Conservation (phyloP, 2,329 filamentous ascomycete species). For the Pseudohalonectria lignicola region DNA sequence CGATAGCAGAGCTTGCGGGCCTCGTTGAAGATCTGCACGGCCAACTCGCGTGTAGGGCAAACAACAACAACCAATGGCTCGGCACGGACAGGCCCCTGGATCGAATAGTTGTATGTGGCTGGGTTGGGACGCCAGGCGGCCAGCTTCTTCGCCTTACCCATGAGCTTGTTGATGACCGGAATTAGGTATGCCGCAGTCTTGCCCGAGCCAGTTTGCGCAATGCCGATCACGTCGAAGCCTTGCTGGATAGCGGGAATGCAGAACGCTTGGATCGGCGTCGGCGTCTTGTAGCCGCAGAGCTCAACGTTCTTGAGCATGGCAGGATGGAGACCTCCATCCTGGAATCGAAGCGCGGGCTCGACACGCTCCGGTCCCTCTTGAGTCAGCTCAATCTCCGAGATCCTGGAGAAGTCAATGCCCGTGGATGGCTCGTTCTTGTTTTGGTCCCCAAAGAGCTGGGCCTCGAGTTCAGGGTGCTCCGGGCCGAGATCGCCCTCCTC, state of each 20-base stretch:
- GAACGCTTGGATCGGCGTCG: constrained; percentile 83
- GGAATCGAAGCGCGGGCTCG: constrained; percentile 45
- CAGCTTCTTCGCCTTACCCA: constrained; percentile 91
- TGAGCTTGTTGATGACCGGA: constrained; percentile 78
- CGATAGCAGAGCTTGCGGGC: constrained; percentile 87
- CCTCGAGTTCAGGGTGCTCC: constrained; percentile 56
- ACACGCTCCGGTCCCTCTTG: constrained; percentile 47
- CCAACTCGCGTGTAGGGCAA: constrained; percentile 79
- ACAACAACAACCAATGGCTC: constrained; percentile 85
- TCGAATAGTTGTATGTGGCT: constrained; percentile 36
- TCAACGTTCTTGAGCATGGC: constrained; percentile 68
- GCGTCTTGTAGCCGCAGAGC: constrained; percentile 57
- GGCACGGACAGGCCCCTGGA: constrained; percentile 46
- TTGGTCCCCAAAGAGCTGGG: constrained; percentile 58
- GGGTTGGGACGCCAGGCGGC: constrained; percentile 66
- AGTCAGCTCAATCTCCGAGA: constrained; percentile 39
- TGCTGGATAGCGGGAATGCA: constrained; percentile 68
- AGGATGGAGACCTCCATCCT: constrained; percentile 74
- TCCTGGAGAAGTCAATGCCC: constrained; percentile 54
- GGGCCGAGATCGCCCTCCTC: constrained; percentile 82
- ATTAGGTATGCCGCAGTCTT: constrained; percentile 92
- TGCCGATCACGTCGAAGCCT: constrained; percentile 73
- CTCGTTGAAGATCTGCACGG: constrained; percentile 92
- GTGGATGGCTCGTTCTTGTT: constrained; percentile 29
- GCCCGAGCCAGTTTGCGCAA: constrained; percentile 91